Conservation (phyloP, 2,329 filamentous ascomycete species). For the Penicillium sp. region DNA sequence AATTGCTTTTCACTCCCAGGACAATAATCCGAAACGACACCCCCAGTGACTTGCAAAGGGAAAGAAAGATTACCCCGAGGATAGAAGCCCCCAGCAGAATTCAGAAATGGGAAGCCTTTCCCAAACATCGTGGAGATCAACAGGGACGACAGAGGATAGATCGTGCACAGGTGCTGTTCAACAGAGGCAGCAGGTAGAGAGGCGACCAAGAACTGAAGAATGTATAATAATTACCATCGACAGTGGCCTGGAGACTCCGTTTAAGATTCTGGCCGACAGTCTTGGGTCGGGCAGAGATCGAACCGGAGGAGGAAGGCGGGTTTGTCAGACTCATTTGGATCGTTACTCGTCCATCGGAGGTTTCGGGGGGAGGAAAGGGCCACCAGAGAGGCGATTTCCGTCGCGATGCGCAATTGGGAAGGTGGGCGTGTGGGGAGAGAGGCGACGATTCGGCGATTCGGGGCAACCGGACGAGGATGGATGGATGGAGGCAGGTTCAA, state of each 20-base stretch:
- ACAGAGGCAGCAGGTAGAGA: constrained; percentile 18
- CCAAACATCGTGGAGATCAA: constrained; percentile 46
- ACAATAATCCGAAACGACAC: constrained; percentile 8
- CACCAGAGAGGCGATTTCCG: constrained; percentile 6
- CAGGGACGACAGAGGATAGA: constrained; percentile 20
- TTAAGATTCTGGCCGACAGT: constrained; percentile 47
- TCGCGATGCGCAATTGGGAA: constrained; percentile 2
- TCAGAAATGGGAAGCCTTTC: constrained; percentile 47
- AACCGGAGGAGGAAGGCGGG: constrained; percentile 50
- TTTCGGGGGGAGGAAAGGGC: constrained; percentile 8
- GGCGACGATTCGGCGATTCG: constrained; percentile 7
- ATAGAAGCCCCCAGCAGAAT: constrained; percentile 47
- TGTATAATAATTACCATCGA: constrained; percentile 51
- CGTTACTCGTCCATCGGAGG: constrained; percentile 18
- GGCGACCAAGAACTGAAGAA: constrained; percentile 24
- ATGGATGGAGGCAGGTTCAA: neutral
- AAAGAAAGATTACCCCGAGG: constrained; percentile 47
- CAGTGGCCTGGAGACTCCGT: constrained; percentile 51
- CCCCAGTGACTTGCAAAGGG: constrained; percentile 11
- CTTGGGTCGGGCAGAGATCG: constrained; percentile 47
- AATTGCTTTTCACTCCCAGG: neutral
- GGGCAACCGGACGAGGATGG: neutral
- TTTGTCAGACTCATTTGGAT: constrained; percentile 51
- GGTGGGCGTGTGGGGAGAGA: constrained; percentile 9
- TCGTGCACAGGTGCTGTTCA: constrained; percentile 17